Conservation (phyloP, 257 asterid genomes). For the Penstemon barbatus region DNA sequence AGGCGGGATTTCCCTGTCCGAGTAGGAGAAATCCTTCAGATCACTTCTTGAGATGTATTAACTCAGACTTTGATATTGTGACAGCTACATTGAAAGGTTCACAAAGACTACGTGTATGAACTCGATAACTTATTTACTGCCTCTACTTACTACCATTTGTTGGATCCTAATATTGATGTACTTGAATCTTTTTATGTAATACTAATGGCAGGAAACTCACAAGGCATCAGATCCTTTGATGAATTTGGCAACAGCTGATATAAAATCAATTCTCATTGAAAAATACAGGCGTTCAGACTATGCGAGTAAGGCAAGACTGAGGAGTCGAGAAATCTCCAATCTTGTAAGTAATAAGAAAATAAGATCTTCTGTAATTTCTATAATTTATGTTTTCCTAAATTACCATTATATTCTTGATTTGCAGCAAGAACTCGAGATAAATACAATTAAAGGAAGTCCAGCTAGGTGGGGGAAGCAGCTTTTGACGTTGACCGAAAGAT, state of each 20-base stretch:
- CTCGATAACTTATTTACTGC: background rate
- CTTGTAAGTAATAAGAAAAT: slow-evolving; percentile 40
- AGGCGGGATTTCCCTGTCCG: slow-evolving; percentile 98
- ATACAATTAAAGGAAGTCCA: slow-evolving; percentile 70
- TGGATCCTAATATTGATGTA: background rate
- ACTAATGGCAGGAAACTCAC: slow-evolving; percentile 49
- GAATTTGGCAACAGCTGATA: slow-evolving; percentile 76
- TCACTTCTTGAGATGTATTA: slow-evolving; percentile 87
- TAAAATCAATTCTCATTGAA: slow-evolving; percentile 60
- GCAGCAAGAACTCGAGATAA: slow-evolving; percentile 70
- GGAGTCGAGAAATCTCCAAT: slow-evolving; percentile 49
- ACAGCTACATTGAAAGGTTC: slow-evolving; percentile 84
- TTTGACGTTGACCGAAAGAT: slow-evolving; percentile 63
- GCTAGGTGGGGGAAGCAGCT: slow-evolving; percentile 91
- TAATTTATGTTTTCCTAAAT: too few species aligned
- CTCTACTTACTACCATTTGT: background rate
- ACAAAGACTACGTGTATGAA: slow-evolving; percentile 68
- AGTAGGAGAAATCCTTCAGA: slow-evolving; percentile 94
- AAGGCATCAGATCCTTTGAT: slow-evolving; percentile 59
- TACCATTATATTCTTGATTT: slow-evolving; percentile 11
- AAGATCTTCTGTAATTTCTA: background rate
- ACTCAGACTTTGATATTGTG: slow-evolving; percentile 84
- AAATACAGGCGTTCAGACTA: slow-evolving; percentile 69
- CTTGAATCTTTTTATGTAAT: background rate
- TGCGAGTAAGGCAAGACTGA: slow-evolving; percentile 45